Percentiles rank a stretch among this genome's conserved stretches.
phyloP scores from a whole-genome alignment of 2,329 filamentous ascomycete species.

The Didymella lethalis region DNA sequence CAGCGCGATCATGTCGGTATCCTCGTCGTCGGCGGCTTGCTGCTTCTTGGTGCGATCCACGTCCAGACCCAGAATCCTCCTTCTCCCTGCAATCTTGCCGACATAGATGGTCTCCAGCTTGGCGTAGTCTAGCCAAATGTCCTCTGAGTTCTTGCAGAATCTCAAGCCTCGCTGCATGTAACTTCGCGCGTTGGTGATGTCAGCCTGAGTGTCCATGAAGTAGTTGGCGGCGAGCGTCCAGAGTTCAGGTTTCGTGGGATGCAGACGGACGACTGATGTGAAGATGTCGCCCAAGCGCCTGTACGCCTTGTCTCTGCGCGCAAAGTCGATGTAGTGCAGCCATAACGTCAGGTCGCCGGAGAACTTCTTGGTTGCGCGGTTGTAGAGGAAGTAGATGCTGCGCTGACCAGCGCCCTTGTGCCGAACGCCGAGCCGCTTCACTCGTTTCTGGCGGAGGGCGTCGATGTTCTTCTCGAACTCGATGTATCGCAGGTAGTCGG shows the following conservation, averaged over 20 bases:
- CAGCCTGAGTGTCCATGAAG: slow-evolving; percentile 78
- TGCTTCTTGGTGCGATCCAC: slow-evolving; percentile 53
- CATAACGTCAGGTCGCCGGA: slow-evolving; percentile 82
- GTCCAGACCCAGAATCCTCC: slow-evolving; percentile 71
- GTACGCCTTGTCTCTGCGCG: slow-evolving; percentile 69
- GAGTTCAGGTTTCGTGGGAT: slow-evolving; percentile 81
- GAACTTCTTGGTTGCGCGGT: slow-evolving; percentile 84
- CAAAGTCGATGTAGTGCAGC: slow-evolving; percentile 89
- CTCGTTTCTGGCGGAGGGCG: slow-evolving; percentile 79
- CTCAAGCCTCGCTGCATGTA: slow-evolving; percentile 90
- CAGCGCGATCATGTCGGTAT: slow-evolving; percentile 64
- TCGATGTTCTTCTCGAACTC: slow-evolving; percentile 74
- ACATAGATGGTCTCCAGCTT: slow-evolving; percentile 93
- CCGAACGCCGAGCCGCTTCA: slow-evolving; percentile 80
- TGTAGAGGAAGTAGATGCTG: slow-evolving; percentile 87
- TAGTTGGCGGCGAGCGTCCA: slow-evolving; percentile 87
- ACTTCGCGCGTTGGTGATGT: slow-evolving; percentile 84
- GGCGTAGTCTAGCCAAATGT: slow-evolving; percentile 88
- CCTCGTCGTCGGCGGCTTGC: slow-evolving; percentile 53
- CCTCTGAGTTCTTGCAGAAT: slow-evolving; percentile 79
- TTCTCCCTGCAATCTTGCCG: slow-evolving; percentile 77
- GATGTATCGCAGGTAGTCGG: slow-evolving; percentile 85
- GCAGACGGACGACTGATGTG: slow-evolving; percentile 78
- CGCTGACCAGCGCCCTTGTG: slow-evolving; percentile 75
- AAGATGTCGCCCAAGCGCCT: slow-evolving; percentile 68